Base-by-base conservation (phyloP, 495 filamentous ascomycete species). In the Xylaria palmicola region DNA sequence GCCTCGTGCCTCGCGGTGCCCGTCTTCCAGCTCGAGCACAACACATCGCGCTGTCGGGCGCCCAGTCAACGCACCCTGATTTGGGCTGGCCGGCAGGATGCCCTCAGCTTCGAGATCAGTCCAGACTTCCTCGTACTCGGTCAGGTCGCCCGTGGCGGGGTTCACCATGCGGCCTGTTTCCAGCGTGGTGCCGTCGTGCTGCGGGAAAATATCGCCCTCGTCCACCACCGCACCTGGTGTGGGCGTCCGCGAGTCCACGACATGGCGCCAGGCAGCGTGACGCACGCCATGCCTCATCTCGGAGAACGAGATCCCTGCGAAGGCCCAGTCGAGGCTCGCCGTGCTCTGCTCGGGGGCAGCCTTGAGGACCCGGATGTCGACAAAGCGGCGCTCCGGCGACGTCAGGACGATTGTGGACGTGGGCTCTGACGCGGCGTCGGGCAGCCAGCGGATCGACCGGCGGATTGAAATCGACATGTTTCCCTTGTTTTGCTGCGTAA, bases 41-140 rank as follows among this genome's bases (percentile, higher is more conserved):
- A 75, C 68, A 30, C 66, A 72, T 4, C 50, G 36, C 4, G 37
- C n/a, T 10, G 5, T 20, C 10, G 13, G 32, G 22, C 20, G 54
- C 48, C 36, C 20, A 27, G 6, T 22, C n/a, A 9, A 27, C 39
- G 24, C 62, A 20, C 48, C 45, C 9, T 56, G 41, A 45, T 61
- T 49, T 27, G 59, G 48, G 26, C 65, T 34, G 19, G 47, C 61
- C n/a, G 39, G 54, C 15, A 66, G 50, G 26, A 71, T 60, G 8
- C 61, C 62, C 48, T 77, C 70, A 6, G 66, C 40, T 13, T 62
- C 57, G 20, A 66, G 67, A 9, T 67, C 67, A 17, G 51, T 56
- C 84, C 84, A 86, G 1, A 80, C 26, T 64, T 86, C 84, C 59
- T 86, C 81, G 56, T 86, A 86, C 0, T 75, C 74, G 8, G 72